Evolutionary conservation across 345 rosid genomes (phyloP).

Genomic region (Noccaea caerulescens): DNA sequence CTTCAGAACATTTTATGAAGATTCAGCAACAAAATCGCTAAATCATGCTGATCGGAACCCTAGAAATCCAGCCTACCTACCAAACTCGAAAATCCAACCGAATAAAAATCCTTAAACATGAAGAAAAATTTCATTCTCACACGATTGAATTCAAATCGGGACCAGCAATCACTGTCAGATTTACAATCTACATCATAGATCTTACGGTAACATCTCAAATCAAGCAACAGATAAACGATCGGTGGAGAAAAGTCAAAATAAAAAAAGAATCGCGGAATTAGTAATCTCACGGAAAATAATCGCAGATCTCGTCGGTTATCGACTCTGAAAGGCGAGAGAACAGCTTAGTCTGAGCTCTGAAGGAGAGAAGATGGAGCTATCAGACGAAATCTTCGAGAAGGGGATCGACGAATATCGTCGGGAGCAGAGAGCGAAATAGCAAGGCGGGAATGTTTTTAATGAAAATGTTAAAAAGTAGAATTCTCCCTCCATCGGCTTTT

Average conservation of each 20-base stretch:
- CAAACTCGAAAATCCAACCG: constrained; percentile 3
- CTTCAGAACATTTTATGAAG: background rate
- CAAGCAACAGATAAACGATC: constrained; percentile 4
- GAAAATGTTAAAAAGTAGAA: constrained; percentile 7
- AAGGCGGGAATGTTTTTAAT: constrained; percentile 31
- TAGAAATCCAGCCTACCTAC: constrained; percentile 11
- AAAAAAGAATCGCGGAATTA: background rate
- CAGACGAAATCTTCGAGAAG: background rate
- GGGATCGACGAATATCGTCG: background rate
- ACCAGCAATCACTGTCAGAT: background rate
- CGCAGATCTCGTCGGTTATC: constrained; percentile 9
- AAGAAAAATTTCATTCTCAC: constrained; percentile 13
- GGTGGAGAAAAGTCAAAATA: constrained; percentile 9
- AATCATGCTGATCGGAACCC: constrained; percentile 34
- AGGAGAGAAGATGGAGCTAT: constrained; percentile 12
- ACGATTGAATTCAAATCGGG: background rate
- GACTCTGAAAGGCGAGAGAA: constrained; percentile 9
- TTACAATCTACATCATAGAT: background rate
- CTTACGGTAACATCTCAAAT: background rate
- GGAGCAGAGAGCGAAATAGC: constrained; percentile 26
- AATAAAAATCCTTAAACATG: constrained; percentile 10
- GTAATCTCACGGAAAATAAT: background rate
- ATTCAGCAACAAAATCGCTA: background rate
- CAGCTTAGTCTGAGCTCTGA: background rate
- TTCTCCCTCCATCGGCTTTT: constrained; percentile 33